Percentiles rank a stretch among this genome's conserved stretches.
These are phyloP conservation scores for Suillus cothurnatus DNA, from an alignment of 768 basidiomycete genomes.

Conservation along the genomic window DNA sequence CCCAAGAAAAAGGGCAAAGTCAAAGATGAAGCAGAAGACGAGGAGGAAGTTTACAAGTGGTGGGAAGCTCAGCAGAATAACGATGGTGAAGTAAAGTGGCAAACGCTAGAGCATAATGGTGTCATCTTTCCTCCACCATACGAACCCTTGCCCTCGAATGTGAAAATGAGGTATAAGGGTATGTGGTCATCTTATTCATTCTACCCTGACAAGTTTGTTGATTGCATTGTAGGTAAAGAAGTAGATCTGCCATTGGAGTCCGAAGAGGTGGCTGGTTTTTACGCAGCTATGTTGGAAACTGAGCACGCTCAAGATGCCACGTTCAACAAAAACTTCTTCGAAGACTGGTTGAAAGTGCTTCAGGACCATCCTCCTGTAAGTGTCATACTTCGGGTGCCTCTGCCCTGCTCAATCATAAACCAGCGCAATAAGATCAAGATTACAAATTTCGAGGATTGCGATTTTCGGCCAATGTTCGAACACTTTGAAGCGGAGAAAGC, in stretches of 20 bases:
- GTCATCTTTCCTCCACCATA: constrained; percentile 97
- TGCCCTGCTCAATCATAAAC: constrained; percentile 12
- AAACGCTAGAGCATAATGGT: constrained; percentile 91
- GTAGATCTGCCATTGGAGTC: constrained; percentile 81
- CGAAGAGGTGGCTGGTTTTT: constrained; percentile 98
- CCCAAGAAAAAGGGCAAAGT: constrained; percentile 58
- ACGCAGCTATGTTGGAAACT: constrained; percentile 88
- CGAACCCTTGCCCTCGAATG: constrained; percentile 73
- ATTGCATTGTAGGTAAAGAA: constrained; percentile 58
- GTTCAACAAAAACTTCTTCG: constrained; percentile 96
- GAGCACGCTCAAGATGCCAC: constrained; percentile 86
- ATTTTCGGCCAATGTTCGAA: constrained; percentile 94
- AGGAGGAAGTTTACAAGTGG: constrained; percentile 79
- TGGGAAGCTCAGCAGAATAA: constrained; percentile 78
- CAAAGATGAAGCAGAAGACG: constrained; percentile 61
- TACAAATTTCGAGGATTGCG: constrained; percentile 75
- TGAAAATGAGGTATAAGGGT: constrained; percentile 98
- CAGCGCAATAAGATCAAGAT: constrained; percentile 79
- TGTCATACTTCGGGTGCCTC: constrained; percentile 17
- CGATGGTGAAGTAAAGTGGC: constrained; percentile 87
- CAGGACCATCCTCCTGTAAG: constrained; percentile 84
- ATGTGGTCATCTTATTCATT: constrained; percentile 25
- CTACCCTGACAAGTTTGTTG: constrained; percentile 13
- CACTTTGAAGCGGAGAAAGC: constrained; percentile 91
- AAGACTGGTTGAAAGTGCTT: constrained; percentile 81